Evolutionary conservation across 1,284 basidiomycete species (phyloP).

Genomic region (Ceratobasidium sp.): DNA sequence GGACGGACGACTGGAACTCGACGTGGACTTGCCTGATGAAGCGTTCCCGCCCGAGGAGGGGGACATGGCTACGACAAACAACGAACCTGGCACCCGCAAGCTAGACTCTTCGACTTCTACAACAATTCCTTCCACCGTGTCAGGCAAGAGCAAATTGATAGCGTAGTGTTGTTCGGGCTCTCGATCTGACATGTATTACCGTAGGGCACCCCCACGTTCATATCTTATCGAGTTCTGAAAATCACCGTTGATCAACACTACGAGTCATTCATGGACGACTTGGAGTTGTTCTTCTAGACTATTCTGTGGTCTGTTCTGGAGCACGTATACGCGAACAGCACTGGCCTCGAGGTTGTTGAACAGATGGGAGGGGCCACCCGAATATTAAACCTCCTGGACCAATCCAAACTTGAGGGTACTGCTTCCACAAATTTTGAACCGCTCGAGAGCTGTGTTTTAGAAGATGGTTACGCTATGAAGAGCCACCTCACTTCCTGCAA

Average conservation of each 20-base stretch:
- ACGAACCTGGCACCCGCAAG: neutral
- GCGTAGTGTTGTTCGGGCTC: neutral
- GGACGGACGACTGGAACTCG: conserved; percentile 6
- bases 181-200: neutral
- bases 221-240: conserved; percentile 1
- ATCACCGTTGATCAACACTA: neutral
- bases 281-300: conserved; percentile 19
- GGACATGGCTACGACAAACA: no score
- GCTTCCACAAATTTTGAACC: neutral
- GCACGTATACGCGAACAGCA: neutral
- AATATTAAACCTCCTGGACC: neutral
- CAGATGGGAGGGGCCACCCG: neutral
- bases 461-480: neutral
- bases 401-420: neutral
- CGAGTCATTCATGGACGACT: conserved; percentile 14
- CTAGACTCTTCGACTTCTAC: neutral
- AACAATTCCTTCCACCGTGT: neutral
- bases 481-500: neutral
- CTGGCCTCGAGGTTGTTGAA: neutral
- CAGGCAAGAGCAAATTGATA: neutral
- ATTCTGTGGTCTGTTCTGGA: conserved; percentile 9
- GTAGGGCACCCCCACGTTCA: conserved; percentile 22
- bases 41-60: neutral
- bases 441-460: neutral
- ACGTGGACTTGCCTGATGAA: conserved; percentile 19